Percentiles rank a stretch among this genome's conserved stretches.
Evolutionary conservation across 768 basidiomycete genomes (phyloP).

Genomic region (Auriscalpium microsporum): DNA sequence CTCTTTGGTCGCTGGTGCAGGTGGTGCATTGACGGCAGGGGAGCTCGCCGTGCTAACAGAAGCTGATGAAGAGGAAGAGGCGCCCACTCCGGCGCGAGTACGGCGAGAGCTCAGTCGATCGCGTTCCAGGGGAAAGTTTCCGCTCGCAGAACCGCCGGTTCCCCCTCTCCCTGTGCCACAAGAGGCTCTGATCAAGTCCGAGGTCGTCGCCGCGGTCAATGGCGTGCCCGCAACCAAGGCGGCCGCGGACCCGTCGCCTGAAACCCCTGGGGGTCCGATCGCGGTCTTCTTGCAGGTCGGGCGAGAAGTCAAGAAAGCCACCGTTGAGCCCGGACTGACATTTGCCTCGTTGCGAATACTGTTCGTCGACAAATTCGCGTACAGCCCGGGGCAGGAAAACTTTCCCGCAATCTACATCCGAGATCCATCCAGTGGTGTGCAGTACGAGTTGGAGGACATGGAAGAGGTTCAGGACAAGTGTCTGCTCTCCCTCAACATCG

Average conservation of each 20-base stretch:
- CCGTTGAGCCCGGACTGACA: slow-evolving; percentile 59
- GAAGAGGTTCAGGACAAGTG: slow-evolving; percentile 87
- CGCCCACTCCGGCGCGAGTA: slow-evolving; percentile 9
- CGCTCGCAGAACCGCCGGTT: slow-evolving; percentile 25
- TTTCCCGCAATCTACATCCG: slow-evolving; percentile 95
- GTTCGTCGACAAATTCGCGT: slow-evolving; percentile 92
- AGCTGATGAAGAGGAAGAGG: slow-evolving; percentile 51
- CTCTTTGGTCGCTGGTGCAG: slow-evolving; percentile 43
- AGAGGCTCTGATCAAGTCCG: background rate
- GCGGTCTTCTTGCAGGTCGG: slow-evolving; percentile 86
- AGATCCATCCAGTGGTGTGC: slow-evolving; percentile 85
- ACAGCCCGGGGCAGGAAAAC: slow-evolving; percentile 86
- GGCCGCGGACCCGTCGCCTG: background rate
- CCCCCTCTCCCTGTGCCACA: slow-evolving; percentile 21
- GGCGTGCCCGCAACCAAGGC: background rate
- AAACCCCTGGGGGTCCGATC: slow-evolving; percentile 23
- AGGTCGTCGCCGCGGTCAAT: slow-evolving; percentile 4
- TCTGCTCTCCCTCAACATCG: slow-evolving; percentile 87
- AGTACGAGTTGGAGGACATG: slow-evolving; percentile 93
- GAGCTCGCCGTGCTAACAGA: slow-evolving; percentile 72
- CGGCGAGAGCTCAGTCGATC: slow-evolving; percentile 17
- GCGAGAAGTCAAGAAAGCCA: slow-evolving; percentile 82
- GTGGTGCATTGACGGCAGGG: slow-evolving; percentile 52
- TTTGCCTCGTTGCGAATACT: slow-evolving; percentile 73
- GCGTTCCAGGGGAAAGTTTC: slow-evolving; percentile 19